Percentiles rank a stretch among this genome's conserved stretches.
These are phyloP conservation scores for Aspergillus sp. DNA, from an alignment of 2,329 filamentous ascomycete species.

Conservation along the genomic window DNA sequence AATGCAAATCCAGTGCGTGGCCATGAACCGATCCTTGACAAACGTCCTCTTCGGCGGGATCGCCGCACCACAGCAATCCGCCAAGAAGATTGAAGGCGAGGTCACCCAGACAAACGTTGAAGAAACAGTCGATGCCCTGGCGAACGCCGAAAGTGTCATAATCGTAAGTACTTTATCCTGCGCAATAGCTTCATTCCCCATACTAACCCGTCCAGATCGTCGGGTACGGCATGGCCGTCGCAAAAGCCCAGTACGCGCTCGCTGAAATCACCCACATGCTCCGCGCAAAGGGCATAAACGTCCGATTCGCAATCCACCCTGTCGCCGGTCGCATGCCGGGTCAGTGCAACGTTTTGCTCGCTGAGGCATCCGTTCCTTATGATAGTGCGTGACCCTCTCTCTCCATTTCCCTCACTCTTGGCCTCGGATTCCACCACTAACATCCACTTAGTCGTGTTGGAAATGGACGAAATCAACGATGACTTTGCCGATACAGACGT, in stretches of 20 bases:
- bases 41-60: constrained; percentile 90
- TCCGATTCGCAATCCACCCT: constrained; percentile 88
- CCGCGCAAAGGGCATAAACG: constrained; percentile 75
- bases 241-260: constrained; percentile 90
- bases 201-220: constrained; percentile 58
- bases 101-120: constrained; percentile 79
- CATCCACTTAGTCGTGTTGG: constrained; percentile 66
- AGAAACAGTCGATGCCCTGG: constrained; percentile 75
- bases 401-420: background rate
- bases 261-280: constrained; percentile 78
- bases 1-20: constrained; percentile 62
- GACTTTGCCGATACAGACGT: constrained; percentile 86
- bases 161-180: constrained; percentile 55
- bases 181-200: background rate
- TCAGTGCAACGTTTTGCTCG: constrained; percentile 88
- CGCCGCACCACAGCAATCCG: constrained; percentile 61
- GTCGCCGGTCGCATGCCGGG: constrained; percentile 92
- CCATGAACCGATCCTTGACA: constrained; percentile 88
- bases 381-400: constrained; percentile 61
- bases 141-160: constrained; percentile 81
- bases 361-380: constrained; percentile 85
- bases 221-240: constrained; percentile 92
- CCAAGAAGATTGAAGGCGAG: constrained; percentile 74
- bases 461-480: constrained; percentile 97
- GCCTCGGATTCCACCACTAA: constrained; percentile 14